Conservation (phyloP, 441 rosid species). For the Geranium incanum region DNA sequence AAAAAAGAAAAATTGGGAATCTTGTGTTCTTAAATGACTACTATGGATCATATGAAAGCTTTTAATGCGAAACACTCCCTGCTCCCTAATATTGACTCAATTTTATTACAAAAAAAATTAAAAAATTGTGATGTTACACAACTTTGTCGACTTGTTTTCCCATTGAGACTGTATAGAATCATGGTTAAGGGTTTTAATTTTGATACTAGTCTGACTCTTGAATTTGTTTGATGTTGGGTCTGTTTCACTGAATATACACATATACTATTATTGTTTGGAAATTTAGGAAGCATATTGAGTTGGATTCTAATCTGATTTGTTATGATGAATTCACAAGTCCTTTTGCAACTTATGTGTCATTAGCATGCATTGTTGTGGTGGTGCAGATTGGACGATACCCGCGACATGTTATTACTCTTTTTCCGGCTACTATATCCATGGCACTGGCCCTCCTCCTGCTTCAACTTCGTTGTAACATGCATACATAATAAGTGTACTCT, state of each 20-base stretch:
- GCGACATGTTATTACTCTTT: conserved; percentile 76
- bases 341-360: no score
- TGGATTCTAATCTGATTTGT: no score
- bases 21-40: neutral
- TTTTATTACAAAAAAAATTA: neutral
- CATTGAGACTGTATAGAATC: neutral
- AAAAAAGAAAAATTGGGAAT: neutral
- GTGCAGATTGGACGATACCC: conserved; percentile 85
- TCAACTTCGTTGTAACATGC: conserved; percentile 75
- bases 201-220: neutral
- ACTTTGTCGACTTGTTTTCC: neutral
- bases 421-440: conserved; percentile 89
- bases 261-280: no score
- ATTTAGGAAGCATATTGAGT: no score
- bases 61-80: neutral
- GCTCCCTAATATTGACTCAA: neutral
- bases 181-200: neutral
- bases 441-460: conserved; percentile 98
- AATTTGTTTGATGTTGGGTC: neutral
- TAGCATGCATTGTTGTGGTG: neutral
- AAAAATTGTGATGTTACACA: neutral
- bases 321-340: no score
- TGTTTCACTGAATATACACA: no score
- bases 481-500: conserved; percentile 50
- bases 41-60: neutral